Evolutionary conservation across 805 yeast species (phyloP), one percentile per base, ranked within the genome.

Genomic region (Tetrapisispora taiwanensis): DNA sequence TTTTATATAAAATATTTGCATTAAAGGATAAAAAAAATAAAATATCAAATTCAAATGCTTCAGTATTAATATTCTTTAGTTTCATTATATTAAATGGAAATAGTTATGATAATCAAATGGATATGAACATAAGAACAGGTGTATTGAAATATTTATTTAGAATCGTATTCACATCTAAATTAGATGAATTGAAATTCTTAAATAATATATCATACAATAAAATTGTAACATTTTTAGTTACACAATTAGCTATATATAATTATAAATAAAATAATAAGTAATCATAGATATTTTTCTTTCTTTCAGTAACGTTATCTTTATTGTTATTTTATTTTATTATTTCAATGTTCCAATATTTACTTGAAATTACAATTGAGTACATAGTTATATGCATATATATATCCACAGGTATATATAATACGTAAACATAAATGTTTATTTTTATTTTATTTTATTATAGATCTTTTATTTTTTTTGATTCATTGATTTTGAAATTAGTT

Each of bases 91-190:
- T 59, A 24, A 55, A 56, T 36, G 49, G 49, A 12, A 44, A 41
- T 35, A 45, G 43, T 24, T 30, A 31, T 31, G 32, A 39, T 17
- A 7, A n/a, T 5, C 47, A 41, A 7, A 15, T 27, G 14, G 28
- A 42, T 7, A 52, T 59, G 57, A 47, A 47, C 38, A 44, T 59
- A 13, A 48, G 54, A 36, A 51, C 53, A 7, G 55, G 51, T 5
- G 44, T 53, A 6, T 34, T 55, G 9, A 49, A 52, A 28, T 53
- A 49, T 36, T 33, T 56, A 36, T 30, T 48, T 4, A 46, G 60
- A 36, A 20, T 43, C 9, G 31, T 48, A 19, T 15, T 53, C 4
- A 38, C 47, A 4, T 36, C 24, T n/a, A 36, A 24, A n/a, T 13
- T 49, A 8, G 35, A 43, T 7, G 26, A 41, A 13, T 8, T 30